Percentiles rank a stretch among this genome's conserved stretches.
Evolutionary conservation across 2,329 filamentous ascomycete genomes (phyloP).

Genomic region (Ramularia collo-cygni): DNA sequence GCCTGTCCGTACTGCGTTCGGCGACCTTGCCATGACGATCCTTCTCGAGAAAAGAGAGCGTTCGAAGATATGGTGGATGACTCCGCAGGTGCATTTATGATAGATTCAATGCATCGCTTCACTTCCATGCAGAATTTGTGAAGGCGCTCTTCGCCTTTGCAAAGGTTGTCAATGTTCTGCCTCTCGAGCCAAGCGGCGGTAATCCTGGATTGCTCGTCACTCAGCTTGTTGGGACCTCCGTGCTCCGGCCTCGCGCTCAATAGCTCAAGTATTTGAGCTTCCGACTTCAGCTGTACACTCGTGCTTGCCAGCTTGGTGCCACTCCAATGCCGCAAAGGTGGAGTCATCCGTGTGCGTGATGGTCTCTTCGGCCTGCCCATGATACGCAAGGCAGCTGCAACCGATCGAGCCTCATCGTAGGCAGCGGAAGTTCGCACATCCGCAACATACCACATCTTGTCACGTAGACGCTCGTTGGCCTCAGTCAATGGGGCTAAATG

Average conservation of each 20-base stretch:
- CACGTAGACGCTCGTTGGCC: constrained; percentile 41
- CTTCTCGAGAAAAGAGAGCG: constrained; percentile 69
- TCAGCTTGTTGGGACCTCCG: constrained; percentile 88
- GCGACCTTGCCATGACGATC: constrained; percentile 6
- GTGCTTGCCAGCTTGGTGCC: constrained; percentile 41
- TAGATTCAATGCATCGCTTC: constrained; percentile 73
- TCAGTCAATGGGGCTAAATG: constrained; percentile 8
- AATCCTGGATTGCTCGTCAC: constrained; percentile 87
- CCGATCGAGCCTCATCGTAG: constrained; percentile 80
- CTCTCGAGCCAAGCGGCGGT: constrained; percentile 76
- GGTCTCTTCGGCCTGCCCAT: constrained; percentile 61
- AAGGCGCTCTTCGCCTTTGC: constrained; percentile 87
- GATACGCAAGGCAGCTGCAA: constrained; percentile 79
- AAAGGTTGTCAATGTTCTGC: constrained; percentile 83
- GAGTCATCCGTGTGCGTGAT: constrained; percentile 34
- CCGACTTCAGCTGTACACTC: constrained; percentile 67
- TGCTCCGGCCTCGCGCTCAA: constrained; percentile 76
- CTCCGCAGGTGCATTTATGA: constrained; percentile 65
- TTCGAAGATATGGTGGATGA: constrained; percentile 89
- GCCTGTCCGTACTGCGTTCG: constrained; percentile 3
- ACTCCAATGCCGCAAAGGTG: constrained; percentile 35
- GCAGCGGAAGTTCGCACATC: constrained; percentile 84
- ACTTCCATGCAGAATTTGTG: constrained; percentile 90
- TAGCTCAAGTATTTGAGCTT: constrained; percentile 79
- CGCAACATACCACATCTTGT: constrained; percentile 98